phyloP scores from a whole-genome alignment of 306 rosid genomes.

The Hippophae tibetana region DNA sequence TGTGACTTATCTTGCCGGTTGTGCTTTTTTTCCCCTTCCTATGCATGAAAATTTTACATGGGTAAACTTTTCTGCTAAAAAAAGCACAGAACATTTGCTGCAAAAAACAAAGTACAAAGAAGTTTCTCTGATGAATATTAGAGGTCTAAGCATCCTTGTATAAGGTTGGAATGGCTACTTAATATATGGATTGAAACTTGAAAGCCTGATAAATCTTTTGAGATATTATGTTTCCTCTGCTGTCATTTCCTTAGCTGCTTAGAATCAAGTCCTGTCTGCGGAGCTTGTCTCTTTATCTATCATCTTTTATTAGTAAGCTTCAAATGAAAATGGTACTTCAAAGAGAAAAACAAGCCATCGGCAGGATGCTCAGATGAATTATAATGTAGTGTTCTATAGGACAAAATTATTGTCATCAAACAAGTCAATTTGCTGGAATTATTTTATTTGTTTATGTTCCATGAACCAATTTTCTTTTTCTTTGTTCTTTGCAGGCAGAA shows the following conservation, averaged over 20 bases:
- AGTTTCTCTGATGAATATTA: neutral
- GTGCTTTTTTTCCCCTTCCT: neutral
- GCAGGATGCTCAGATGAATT: no score
- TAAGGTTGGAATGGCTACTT: no score
- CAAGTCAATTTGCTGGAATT: neutral
- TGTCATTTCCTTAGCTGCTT: no score
- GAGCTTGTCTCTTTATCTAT: no score
- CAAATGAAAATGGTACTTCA: no score
- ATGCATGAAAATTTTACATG: conserved; percentile 30
- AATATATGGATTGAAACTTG: no score
- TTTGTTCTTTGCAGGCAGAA: conserved; percentile 63
- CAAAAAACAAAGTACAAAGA: neutral
- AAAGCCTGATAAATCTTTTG: no score
- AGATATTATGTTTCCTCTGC: no score
- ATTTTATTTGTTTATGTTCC: neutral
- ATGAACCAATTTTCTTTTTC: neutral
- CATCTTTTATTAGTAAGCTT: no score
- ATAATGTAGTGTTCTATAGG: no score
- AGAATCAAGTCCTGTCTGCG: no score
- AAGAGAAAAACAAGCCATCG: no score
- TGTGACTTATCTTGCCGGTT: conserved; percentile 6
- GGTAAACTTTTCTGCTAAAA: neutral
- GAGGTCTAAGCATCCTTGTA: neutral
- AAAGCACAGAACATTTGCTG: neutral
- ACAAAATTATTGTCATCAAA: neutral